Base-by-base conservation (phyloP, 495 filamentous ascomycete species). In the Melanomma pulvis-pyrius region DNA sequence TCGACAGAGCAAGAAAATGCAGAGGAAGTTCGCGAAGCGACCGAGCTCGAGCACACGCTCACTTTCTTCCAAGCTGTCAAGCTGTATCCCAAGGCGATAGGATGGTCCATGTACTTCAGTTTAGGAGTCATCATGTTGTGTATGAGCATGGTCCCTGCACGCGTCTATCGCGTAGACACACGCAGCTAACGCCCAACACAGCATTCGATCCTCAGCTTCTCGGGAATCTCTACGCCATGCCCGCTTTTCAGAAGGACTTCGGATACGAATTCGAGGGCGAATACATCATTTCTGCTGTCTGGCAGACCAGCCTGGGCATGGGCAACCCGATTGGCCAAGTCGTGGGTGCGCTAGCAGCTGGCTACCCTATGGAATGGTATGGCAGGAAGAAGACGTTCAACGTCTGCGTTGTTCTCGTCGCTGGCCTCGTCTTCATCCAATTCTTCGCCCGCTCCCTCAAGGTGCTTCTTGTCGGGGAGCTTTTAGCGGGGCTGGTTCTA, bases 391-490 rank as follows among this genome's bases (percentile, higher is more conserved):
- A 48, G 56, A 77, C 74, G 0, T 76, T 79, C 58, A 68, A 65
- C 4, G 63, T 59, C n/a, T 78, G 75, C 46, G 74, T 76, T 0
- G 29, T 75, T 41, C 71, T 75, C 19, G 76, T 79, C 46, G 77
- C 79, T 34, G 73, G 75, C 53, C 73, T 79, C 54, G 75, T 81
- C 59, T 83, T 86, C 71, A 68, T 85, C 12, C 83, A 82, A 47
- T 82, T 82, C 52, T 84, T 86, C 61, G 79, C 80, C 3, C 77
- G 74, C 8, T 73, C 70, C 5, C 66, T 74, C 21, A 67, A 63
- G n/a, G 71, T 75, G 0, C 61, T 76, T 28, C 70, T 82, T 71
- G 77, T 74, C 69, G 64, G 74, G 13, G 74, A 78, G 59, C 67
- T 78, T 2, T 47, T 78, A 12, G 69, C 68, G 1, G 76, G 76